Conservation (phyloP, 371 early-diverging fungal species). For the Batkoa obscura region DNA sequence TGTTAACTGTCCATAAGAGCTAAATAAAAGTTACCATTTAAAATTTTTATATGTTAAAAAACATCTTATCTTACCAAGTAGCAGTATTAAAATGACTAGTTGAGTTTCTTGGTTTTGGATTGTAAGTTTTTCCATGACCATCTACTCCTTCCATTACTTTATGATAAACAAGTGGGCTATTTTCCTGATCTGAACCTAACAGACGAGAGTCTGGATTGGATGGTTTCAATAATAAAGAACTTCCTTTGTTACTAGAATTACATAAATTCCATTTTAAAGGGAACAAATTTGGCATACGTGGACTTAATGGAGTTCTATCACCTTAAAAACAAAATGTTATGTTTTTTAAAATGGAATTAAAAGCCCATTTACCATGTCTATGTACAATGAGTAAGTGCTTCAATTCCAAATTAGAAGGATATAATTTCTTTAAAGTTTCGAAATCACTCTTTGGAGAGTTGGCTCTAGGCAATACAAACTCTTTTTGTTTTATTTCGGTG, state of each 20-base stretch:
- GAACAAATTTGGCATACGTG: not conserved
- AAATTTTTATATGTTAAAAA: not conserved
- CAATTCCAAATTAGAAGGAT: not conserved
- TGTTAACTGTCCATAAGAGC: slow-evolving; percentile 56
- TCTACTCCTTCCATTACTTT: not conserved
- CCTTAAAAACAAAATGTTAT: not conserved
- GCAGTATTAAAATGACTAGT: not conserved
- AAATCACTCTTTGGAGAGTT: not conserved
- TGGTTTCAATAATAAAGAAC: not conserved
- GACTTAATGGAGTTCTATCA: slow-evolving; percentile 4
- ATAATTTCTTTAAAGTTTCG: not conserved
- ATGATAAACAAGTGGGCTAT: not conserved
- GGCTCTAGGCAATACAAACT: not conserved
- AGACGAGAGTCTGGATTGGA: not conserved
- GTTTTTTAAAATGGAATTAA: not conserved
- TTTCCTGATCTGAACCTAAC: not conserved
- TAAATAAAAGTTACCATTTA: slow-evolving; percentile 7
- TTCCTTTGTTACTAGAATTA: not conserved
- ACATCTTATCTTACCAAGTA: no score
- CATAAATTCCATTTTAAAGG: slow-evolving; percentile 6
- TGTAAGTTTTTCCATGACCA: not conserved
- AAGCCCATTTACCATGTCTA: slow-evolving; percentile 3
- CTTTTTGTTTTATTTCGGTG: no score
- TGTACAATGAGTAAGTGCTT: slow-evolving; percentile 3
- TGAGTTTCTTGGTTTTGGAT: no score